Evolutionary conservation across 1,284 basidiomycete genomes (phyloP).

Genomic region (Trametes versicolor): DNA sequence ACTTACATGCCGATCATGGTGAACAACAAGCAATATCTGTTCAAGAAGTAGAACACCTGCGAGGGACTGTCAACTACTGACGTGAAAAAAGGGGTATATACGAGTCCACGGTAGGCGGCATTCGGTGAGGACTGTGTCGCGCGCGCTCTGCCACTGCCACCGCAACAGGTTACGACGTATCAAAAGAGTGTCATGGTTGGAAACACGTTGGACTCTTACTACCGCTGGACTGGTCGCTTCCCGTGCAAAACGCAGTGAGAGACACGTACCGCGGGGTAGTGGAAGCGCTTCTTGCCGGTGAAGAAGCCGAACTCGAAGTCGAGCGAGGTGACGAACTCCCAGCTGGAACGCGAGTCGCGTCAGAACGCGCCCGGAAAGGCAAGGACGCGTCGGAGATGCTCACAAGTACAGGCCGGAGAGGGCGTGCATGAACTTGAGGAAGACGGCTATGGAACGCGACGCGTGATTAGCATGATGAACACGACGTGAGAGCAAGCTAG

Average conservation of each 20-base stretch:
- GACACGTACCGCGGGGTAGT: slow-evolving; percentile 47
- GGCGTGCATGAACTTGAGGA: slow-evolving; percentile 72
- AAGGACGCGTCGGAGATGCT: slow-evolving; percentile 10
- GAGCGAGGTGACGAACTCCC: slow-evolving; percentile 67
- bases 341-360: slow-evolving; percentile 36
- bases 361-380: slow-evolving; percentile 13
- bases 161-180: too few species aligned
- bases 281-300: slow-evolving; percentile 66
- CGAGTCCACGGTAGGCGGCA: too few species aligned
- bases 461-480: slow-evolving; percentile 19
- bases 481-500: slow-evolving; percentile 6
- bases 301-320: slow-evolving; percentile 76
- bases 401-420: slow-evolving; percentile 76
- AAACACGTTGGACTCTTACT: too few species aligned
- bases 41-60: slow-evolving; percentile 79
- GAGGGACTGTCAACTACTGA: slow-evolving; percentile 5
- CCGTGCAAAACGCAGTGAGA: neutral
- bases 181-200: too few species aligned
- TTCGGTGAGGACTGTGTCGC: too few species aligned
- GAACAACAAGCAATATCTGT: slow-evolving; percentile 74
- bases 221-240: too few species aligned
- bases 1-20: slow-evolving; percentile 74
- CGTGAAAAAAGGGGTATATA: neutral
- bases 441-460: slow-evolving; percentile 54
- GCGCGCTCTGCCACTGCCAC: too few species aligned